These are phyloP conservation scores for Cytospora chrysosperma DNA, from an alignment of 2,329 filamentous ascomycete genomes.

Conservation along the genomic window DNA sequence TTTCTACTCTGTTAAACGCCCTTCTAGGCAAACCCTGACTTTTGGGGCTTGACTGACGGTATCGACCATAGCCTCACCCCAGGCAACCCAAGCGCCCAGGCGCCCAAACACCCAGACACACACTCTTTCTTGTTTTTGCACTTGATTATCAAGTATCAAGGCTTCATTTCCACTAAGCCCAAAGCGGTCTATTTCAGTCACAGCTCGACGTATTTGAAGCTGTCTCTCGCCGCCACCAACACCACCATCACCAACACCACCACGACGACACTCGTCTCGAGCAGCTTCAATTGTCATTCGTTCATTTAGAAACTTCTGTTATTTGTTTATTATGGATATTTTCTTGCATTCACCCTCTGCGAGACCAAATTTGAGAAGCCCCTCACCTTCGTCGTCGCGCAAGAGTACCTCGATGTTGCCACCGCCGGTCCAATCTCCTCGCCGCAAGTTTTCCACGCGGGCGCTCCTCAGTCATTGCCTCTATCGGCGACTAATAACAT, in stretches of 20 bases:
- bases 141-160: background rate
- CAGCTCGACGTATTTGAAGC: slow-evolving; percentile 7
- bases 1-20: no score
- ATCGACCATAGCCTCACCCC: background rate
- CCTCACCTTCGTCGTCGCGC: slow-evolving; percentile 17
- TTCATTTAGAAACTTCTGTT: background rate
- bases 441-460: slow-evolving; percentile 37
- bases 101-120: background rate
- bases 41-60: background rate
- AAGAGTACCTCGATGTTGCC: slow-evolving; percentile 22
- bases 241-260: background rate
- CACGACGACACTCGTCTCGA: background rate
- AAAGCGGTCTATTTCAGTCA: slow-evolving; percentile 8
- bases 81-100: background rate
- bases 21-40: background rate
- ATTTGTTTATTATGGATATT: slow-evolving; percentile 15
- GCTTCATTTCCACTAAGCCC: background rate
- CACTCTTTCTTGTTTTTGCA: background rate
- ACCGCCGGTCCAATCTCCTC: slow-evolving; percentile 18
- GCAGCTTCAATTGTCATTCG: slow-evolving; percentile 11
- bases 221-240: slow-evolving; percentile 11
- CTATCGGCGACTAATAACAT: slow-evolving; percentile 52
- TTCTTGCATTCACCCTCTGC: slow-evolving; percentile 15
- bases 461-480: slow-evolving; percentile 51
- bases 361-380: slow-evolving; percentile 16